Percentiles rank a stretch among this genome's conserved stretches.
These are phyloP conservation scores for Hortaea werneckii DNA, from an alignment of 2,329 filamentous ascomycete species.

Conservation along the genomic window DNA sequence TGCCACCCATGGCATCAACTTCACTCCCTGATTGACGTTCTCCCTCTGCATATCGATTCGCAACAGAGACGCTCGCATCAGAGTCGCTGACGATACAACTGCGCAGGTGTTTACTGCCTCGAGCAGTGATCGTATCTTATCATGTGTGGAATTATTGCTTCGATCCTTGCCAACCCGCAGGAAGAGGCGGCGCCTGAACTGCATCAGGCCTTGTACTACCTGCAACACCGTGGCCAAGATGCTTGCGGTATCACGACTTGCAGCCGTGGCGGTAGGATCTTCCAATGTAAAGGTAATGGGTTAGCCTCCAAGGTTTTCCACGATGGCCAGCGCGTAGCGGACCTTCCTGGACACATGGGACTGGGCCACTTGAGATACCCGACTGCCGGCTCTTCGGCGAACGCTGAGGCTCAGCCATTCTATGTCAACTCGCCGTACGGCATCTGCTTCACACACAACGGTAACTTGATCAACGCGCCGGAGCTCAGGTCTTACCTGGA, in stretches of 20 bases:
- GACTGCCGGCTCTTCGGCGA: constrained; percentile 73
- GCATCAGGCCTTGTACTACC: constrained; percentile 29
- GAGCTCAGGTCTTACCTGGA: constrained; percentile 64
- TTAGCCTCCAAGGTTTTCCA: constrained; percentile 79
- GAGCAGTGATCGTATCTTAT: constrained; percentile 6
- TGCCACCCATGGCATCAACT: neutral
- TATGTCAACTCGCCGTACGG: constrained; percentile 82
- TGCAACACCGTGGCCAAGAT: constrained; percentile 64
- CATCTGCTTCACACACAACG: constrained; percentile 73
- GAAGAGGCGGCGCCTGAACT: constrained; percentile 28
- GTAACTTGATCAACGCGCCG: constrained; percentile 73
- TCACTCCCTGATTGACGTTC: neutral
- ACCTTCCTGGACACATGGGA: constrained; percentile 78
- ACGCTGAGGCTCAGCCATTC: constrained; percentile 83
- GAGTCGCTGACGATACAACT: too few relatives aligned
- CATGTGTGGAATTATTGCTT: constrained; percentile 44
- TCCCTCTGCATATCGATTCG: too few relatives aligned
- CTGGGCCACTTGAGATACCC: constrained; percentile 81
- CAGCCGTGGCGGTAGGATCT: constrained; percentile 60
- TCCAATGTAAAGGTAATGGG: constrained; percentile 86
- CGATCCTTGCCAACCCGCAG: constrained; percentile 35
- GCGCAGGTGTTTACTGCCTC: too few relatives aligned
- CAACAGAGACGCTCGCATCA: too few relatives aligned
- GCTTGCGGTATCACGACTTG: constrained; percentile 49
- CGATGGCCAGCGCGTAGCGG: constrained; percentile 61